These are phyloP conservation scores for Chrysanthemum makinoi DNA, from an alignment of 129 eudicot genomes.

Conservation along the genomic window DNA sequence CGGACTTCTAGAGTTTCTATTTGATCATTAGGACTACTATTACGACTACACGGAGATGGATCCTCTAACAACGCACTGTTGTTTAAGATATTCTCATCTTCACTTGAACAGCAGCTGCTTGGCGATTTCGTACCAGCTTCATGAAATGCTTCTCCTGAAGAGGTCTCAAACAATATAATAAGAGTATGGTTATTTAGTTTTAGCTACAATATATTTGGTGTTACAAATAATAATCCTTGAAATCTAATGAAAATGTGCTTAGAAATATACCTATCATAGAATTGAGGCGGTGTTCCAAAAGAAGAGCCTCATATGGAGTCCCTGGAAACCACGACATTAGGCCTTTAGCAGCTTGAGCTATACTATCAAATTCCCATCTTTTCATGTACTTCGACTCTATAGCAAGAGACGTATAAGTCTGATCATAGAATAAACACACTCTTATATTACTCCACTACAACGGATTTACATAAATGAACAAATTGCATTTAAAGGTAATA, in stretches of 20 bases:
- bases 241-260: neutral
- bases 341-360: constrained; percentile 67
- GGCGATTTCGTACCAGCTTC: constrained; percentile 65
- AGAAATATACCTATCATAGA: constrained; percentile 56
- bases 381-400: constrained; percentile 77
- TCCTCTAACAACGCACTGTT: constrained; percentile 21
- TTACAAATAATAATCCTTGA: neutral
- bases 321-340: constrained; percentile 86
- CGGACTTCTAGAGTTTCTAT: constrained; percentile 15
- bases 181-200: neutral
- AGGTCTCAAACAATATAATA: constrained; percentile 18
- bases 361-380: constrained; percentile 97
- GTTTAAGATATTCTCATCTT: constrained; percentile 29
- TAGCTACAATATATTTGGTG: too few relatives aligned
- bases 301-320: constrained; percentile 55
- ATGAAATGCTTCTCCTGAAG: constrained; percentile 72
- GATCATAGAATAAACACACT: constrained; percentile 26
- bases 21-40: constrained; percentile 21
- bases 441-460: neutral
- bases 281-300: constrained; percentile 61
- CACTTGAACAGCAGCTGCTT: constrained; percentile 22
- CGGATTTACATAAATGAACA: neutral
- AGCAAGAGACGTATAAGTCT: constrained; percentile 94
- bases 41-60: constrained; percentile 35
- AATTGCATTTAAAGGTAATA: too few relatives aligned